phyloP scores from a whole-genome alignment of 352 stramenopile genomes.

The Pythium inflatum region DNA sequence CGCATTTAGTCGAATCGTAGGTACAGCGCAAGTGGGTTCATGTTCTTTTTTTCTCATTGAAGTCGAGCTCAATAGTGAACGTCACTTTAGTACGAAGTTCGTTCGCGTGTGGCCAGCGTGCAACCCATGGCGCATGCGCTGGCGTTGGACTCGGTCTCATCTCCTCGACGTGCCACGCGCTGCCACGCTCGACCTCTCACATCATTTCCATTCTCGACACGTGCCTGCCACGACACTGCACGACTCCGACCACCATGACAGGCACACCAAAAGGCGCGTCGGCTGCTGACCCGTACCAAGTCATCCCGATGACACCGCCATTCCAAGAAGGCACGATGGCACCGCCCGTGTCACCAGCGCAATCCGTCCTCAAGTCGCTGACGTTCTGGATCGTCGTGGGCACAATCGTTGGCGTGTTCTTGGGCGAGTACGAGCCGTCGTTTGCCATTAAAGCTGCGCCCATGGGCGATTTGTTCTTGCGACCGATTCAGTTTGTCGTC shows the following conservation, averaged over 20 bases:
- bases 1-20: background rate
- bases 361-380: constrained; percentile 48
- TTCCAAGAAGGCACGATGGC: background rate
- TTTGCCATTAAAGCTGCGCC: constrained; percentile 58
- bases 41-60: background rate
- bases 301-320: constrained; percentile 5
- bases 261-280: background rate
- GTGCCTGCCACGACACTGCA: background rate
- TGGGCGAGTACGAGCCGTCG: constrained; percentile 49
- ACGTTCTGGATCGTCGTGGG: constrained; percentile 67
- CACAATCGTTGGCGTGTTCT: constrained; percentile 50
- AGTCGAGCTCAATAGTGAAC: background rate
- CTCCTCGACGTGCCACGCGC: background rate
- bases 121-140: background rate
- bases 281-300: constrained; percentile 3
- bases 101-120: too few species aligned
- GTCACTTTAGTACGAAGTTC: background rate
- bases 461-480: constrained; percentile 63
- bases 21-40: constrained; percentile 3
- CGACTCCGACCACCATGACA: too few species aligned
- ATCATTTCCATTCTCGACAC: constrained; percentile 1
- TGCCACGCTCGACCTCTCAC: background rate
- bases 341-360: constrained; percentile 16
- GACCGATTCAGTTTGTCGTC: constrained; percentile 39
- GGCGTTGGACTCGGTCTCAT: background rate